Base-by-base conservation (phyloP, 2,329 filamentous ascomycete genomes). In the Magnaporthiopsis incrustans region DNA sequence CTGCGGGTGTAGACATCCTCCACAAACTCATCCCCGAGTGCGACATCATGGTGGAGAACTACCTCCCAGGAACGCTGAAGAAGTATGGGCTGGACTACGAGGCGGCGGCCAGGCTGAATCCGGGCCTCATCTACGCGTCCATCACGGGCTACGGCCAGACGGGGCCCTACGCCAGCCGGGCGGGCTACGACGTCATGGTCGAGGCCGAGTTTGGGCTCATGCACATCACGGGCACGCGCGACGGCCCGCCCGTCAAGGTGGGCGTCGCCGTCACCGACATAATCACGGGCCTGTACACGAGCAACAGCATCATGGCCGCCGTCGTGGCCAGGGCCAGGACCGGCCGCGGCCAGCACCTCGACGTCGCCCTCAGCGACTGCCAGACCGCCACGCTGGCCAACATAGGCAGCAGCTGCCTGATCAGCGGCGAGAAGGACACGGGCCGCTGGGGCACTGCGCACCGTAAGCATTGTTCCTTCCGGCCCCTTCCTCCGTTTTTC, bases 111-210 rank as follows among this genome's bases (percentile, higher is more conserved):
- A 84, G 87, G 68, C 88, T 97, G 73, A 98, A 98, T 72, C 93
- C 94, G 0, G 79, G 82, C 7, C 81, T 99, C 60, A 91, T 99
- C 69, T 99, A 99, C 73, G 92, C 94, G 18, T 97, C 92, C 69
- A 96, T 99, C 70, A 99, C 95, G 0, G 95, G 95, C 1, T 99
- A 98, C 73, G 95, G 95, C 2, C 95, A 99, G 74, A 97, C 91
- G 1, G 95, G 95, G 0, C 95, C 95, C 0, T 97, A 96, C 76
- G 86, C 89, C 7, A 85, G 87, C 67, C 85, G 95, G 18, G 92
- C 95, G 4, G 95, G 95, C 5, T 99, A 99, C 81, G 95, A 99
- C 76, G 95, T 99, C 69, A 99, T 99, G 94, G 94, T 99, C 14
- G 95, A 99, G 79, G 95, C 95, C 66, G 95, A 98, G 74, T 93